phyloP scores from a whole-genome alignment of 2,329 filamentous ascomycete genomes.

The Coniella vitis region DNA sequence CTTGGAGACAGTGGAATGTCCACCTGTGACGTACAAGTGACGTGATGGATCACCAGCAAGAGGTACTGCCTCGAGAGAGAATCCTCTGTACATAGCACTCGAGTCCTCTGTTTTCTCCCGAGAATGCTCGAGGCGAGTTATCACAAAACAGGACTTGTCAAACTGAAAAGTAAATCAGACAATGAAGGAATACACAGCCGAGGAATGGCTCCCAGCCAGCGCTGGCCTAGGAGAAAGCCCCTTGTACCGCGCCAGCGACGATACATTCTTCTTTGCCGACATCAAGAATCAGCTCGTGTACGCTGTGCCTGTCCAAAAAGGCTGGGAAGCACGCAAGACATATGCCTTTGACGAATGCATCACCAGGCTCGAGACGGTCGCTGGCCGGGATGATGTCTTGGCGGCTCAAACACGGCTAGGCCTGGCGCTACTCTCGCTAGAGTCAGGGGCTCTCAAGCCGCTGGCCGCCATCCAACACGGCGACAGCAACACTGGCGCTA shows the following conservation, averaged over 20 bases:
- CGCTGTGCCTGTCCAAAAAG: constrained; percentile 14
- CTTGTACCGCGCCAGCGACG: constrained; percentile 20
- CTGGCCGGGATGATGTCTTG: constrained; percentile 16
- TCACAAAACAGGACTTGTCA: too few species aligned
- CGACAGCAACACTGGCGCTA: background rate
- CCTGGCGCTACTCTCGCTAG: constrained; percentile 18
- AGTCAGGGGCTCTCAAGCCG: constrained; percentile 15
- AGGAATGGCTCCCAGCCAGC: constrained; percentile 21
- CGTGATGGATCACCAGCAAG: background rate
- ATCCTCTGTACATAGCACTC: background rate
- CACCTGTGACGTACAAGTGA: background rate
- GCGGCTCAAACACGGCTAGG: constrained; percentile 19
- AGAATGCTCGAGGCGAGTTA: too few species aligned
- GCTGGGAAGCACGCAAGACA: constrained; percentile 16
- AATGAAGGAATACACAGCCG: constrained; percentile 21
- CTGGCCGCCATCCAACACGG: constrained; percentile 15
- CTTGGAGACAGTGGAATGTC: background rate
- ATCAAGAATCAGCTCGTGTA: constrained; percentile 21
- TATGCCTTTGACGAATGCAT: constrained; percentile 17
- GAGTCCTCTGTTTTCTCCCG: too few species aligned
- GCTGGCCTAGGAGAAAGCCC: constrained; percentile 21
- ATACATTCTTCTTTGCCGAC: constrained; percentile 23
- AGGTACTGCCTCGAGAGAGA: background rate
- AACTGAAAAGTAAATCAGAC: too few species aligned
- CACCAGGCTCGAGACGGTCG: constrained; percentile 19